A percentile compares a stretch with the other conserved stretches of the same genome.
phyloP scores from a whole-genome alignment of 2,329 filamentous ascomycete genomes.

The Helotiales sp. region DNA sequence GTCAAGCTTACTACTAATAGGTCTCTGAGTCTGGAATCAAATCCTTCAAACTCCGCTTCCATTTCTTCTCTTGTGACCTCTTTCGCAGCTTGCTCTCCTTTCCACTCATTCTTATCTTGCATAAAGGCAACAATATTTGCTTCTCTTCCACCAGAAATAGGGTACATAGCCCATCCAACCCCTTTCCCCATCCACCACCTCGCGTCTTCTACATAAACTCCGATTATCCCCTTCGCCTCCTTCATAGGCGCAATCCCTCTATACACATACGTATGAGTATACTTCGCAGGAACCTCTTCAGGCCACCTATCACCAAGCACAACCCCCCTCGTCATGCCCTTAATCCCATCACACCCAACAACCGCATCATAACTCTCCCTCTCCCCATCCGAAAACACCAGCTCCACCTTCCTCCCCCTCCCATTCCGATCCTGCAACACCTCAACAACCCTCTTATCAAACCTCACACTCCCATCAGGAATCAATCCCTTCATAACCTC shows the following conservation, averaged over 20 bases:
- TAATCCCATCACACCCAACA: slow-evolving; percentile 54
- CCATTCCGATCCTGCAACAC: slow-evolving; percentile 15
- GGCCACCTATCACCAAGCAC: slow-evolving; percentile 43
- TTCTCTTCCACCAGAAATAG: slow-evolving; percentile 52
- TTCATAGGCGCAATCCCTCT: slow-evolving; percentile 59
- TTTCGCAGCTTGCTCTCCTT: slow-evolving; percentile 38
- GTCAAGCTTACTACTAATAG: slow-evolving; percentile 17
- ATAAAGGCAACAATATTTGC: slow-evolving; percentile 57
- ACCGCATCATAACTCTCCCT: slow-evolving; percentile 39
- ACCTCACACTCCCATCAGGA: slow-evolving; percentile 33
- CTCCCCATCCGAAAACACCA: slow-evolving; percentile 45
- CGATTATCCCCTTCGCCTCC: slow-evolving; percentile 46
- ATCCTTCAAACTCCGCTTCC: slow-evolving; percentile 40
- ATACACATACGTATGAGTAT: slow-evolving; percentile 59
- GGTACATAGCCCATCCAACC: slow-evolving; percentile 56
- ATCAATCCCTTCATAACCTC: slow-evolving; percentile 43
- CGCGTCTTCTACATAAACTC: slow-evolving; percentile 41
- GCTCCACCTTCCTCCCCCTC: slow-evolving; percentile 5
- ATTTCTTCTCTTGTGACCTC: slow-evolving; percentile 43
- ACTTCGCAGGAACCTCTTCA: slow-evolving; percentile 37
- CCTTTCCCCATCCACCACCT: slow-evolving; percentile 45
- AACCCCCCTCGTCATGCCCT: slow-evolving; percentile 50
- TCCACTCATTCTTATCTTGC: slow-evolving; percentile 41
- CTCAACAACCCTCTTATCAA: slow-evolving; percentile 33
- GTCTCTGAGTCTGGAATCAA: slow-evolving; percentile 34